A percentile compares a stretch with the other conserved stretches of the same genome.
These are phyloP conservation scores for Striga asiatica DNA, from an alignment of 257 asterid species.

Conservation along the genomic window DNA sequence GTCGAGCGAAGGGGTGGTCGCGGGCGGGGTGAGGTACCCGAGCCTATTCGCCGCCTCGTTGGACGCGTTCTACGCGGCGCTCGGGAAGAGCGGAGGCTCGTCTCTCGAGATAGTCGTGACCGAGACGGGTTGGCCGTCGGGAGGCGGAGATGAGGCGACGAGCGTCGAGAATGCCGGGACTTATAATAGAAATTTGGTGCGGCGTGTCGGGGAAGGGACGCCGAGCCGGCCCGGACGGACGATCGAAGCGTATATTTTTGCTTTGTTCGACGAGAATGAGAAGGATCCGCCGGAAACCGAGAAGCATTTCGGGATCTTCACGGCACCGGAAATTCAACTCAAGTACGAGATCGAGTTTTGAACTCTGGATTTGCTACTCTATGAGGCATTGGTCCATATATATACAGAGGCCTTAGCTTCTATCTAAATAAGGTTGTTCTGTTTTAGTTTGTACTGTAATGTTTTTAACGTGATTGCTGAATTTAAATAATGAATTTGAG, in stretches of 20 bases:
- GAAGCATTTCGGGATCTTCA: no score
- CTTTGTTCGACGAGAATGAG: slow-evolving; percentile 31
- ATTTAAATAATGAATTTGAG: no score
- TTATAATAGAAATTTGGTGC: slow-evolving; percentile 22
- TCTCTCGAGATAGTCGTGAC: slow-evolving; percentile 20
- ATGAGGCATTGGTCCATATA: no score
- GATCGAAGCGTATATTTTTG: slow-evolving; percentile 27
- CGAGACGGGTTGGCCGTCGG: slow-evolving; percentile 51
- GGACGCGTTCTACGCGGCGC: slow-evolving; percentile 30
- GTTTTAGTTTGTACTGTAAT: no score
- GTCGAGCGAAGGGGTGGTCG: background rate
- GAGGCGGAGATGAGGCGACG: slow-evolving; percentile 31
- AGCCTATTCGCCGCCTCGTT: slow-evolving; percentile 35
- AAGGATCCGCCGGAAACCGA: no score
- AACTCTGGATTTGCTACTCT: no score
- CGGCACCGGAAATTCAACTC: no score
- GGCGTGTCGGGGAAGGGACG: slow-evolving; percentile 32
- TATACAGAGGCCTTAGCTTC: no score
- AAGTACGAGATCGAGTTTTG: no score
- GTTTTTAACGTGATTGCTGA: no score
- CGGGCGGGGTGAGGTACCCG: background rate
- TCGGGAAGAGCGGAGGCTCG: slow-evolving; percentile 24
- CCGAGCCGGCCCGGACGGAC: slow-evolving; percentile 29
- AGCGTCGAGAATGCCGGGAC: slow-evolving; percentile 24
- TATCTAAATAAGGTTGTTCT: no score